phyloP scores from a whole-genome alignment of 306 rosid genomes.

The Quercus alba region DNA sequence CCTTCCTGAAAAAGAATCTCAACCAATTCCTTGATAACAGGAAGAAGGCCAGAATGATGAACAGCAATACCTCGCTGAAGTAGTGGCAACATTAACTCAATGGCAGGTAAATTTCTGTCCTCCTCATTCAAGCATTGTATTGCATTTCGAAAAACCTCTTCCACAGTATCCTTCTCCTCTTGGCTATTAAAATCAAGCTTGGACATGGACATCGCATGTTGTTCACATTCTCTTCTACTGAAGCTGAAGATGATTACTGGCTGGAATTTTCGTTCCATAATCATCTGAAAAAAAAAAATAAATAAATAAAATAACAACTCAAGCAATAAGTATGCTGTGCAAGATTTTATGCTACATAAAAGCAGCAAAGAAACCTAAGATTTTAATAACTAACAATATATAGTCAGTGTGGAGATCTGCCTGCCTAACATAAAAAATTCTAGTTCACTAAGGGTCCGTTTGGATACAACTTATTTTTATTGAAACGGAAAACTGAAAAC shows the following conservation, averaged over 20 bases:
- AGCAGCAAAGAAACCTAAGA: background rate
- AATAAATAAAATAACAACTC: background rate
- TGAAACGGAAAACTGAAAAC: no score
- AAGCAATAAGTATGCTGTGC: slow-evolving; percentile 5
- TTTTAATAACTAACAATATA: background rate
- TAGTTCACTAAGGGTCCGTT: background rate
- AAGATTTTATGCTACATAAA: background rate
- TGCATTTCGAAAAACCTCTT: slow-evolving; percentile 75
- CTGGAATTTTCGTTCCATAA: slow-evolving; percentile 92
- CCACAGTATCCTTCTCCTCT: slow-evolving; percentile 86
- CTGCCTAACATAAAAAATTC: background rate
- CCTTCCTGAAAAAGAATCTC: slow-evolving; percentile 99
- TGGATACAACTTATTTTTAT: no score
- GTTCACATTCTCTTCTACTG: slow-evolving; percentile 96
- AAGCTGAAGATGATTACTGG: slow-evolving; percentile 96
- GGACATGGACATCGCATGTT: slow-evolving; percentile 95
- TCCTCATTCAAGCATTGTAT: slow-evolving; percentile 89
- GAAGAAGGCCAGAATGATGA: slow-evolving; percentile 99
- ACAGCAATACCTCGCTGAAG: slow-evolving; percentile 98
- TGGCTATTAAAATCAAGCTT: slow-evolving; percentile 87
- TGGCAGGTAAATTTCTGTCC: slow-evolving; percentile 90
- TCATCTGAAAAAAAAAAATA: slow-evolving; percentile 61
- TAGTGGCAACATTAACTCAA: slow-evolving; percentile 87
- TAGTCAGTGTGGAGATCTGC: background rate
- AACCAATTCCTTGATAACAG: slow-evolving; percentile 93